Evolutionary conservation across 305 asterid genomes (phyloP).

Genomic region (Solanum chacoense): DNA sequence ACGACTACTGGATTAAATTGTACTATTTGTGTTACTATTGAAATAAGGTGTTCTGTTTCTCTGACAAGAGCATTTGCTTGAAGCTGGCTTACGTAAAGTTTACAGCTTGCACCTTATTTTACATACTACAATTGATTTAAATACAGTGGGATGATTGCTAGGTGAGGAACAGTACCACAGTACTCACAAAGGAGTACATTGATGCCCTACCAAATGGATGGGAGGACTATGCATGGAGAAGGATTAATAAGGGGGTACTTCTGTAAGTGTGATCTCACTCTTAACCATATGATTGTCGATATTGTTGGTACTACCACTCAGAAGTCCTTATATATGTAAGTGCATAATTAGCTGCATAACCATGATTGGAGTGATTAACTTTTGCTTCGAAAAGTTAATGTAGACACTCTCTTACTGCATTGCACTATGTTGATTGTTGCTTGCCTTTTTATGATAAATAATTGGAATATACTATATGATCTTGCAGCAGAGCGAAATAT

Average conservation of each 20-base stretch:
- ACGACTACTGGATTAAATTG: neutral
- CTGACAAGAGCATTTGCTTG: neutral
- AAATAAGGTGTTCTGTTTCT: neutral
- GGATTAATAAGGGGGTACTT: slow-evolving; percentile 84
- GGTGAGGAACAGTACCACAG: slow-evolving; percentile 91
- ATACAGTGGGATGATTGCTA: slow-evolving; percentile 71
- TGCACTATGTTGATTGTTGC: neutral
- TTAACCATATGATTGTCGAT: neutral
- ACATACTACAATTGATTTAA: slow-evolving; percentile 43
- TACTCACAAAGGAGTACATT: slow-evolving; percentile 82
- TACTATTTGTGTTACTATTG: neutral
- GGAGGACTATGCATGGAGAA: slow-evolving; percentile 95
- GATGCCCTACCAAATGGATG: slow-evolving; percentile 97
- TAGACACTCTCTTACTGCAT: neutral
- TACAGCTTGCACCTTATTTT: neutral
- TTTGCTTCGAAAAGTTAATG: neutral
- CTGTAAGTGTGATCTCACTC: slow-evolving; percentile 41
- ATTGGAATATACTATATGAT: neutral
- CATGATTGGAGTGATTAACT: neutral
- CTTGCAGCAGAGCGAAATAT: neutral
- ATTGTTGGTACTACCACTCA: neutral
- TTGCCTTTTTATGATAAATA: neutral
- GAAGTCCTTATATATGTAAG: neutral
- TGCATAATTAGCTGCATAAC: neutral
- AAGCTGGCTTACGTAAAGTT: neutral